Percentiles rank a stretch among this genome's conserved stretches.
Evolutionary conservation across 2,329 filamentous ascomycete genomes (phyloP).

Genomic region (Aspergillus sp.): DNA sequence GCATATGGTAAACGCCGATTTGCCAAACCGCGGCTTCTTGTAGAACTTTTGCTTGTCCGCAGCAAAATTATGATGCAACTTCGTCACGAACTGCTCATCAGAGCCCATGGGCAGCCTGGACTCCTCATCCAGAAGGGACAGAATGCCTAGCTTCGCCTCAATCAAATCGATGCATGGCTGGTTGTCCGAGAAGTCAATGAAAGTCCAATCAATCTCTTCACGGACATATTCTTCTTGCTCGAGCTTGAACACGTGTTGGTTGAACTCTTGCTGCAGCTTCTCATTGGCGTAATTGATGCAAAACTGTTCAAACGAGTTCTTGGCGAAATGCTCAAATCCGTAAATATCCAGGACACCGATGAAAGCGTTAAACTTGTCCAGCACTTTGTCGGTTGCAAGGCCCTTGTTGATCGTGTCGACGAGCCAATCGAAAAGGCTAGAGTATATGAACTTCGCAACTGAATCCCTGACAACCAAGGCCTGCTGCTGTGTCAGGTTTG

Average conservation of each 20-base stretch:
- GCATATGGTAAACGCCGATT: constrained; percentile 95
- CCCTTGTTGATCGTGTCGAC: constrained; percentile 95
- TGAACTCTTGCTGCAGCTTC: constrained; percentile 98
- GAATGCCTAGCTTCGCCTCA: constrained; percentile 90
- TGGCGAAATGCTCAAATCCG: constrained; percentile 97
- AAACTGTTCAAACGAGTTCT: constrained; percentile 99
- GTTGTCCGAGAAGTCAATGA: constrained; percentile 99
- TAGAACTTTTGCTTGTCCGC: constrained; percentile 92
- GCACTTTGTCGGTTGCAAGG: constrained; percentile 81
- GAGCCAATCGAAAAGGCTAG: constrained; percentile 96
- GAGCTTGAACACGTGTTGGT: constrained; percentile 97
- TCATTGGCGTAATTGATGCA: constrained; percentile 99
- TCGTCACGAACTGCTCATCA: constrained; percentile 94
- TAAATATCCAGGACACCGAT: constrained; percentile 99
- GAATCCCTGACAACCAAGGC: constrained; percentile 93
- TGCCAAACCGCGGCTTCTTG: constrained; percentile 97
- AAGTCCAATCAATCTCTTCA: constrained; percentile 98
- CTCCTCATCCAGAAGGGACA: constrained; percentile 92
- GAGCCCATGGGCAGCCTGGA: constrained; percentile 95
- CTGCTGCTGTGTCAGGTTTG: constrained; percentile 89
- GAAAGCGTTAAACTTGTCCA: constrained; percentile 79
- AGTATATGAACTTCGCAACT: constrained; percentile 98
- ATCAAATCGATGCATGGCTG: constrained; percentile 98
- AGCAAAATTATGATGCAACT: constrained; percentile 90
- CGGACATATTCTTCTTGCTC: constrained; percentile 97